Conservation (phyloP, 176 grass and related monocot species). For the Aechmea fasciata region DNA sequence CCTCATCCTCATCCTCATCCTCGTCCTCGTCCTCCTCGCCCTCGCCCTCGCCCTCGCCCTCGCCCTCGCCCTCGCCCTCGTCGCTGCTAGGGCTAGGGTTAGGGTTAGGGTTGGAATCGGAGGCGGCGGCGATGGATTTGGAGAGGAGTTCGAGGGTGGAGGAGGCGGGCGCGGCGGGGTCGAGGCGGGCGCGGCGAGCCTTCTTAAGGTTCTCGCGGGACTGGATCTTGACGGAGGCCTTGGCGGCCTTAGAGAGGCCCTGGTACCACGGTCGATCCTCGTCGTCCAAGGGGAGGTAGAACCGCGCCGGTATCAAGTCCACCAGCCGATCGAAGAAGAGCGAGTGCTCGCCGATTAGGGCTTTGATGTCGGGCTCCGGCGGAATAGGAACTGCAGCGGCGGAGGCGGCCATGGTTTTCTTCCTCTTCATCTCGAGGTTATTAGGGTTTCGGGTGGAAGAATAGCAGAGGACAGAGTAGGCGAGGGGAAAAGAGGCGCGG, state of each 20-base stretch:
- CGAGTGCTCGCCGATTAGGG: conserved; percentile 32
- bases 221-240: conserved; percentile 56
- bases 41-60: conserved; percentile 11
- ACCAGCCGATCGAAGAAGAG: conserved; percentile 77
- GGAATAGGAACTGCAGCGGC: not conserved
- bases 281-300: conserved; percentile 44
- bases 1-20: conserved; percentile 18
- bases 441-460: conserved; percentile 12
- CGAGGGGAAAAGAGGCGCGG: not conserved
- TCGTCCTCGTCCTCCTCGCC: conserved; percentile 15
- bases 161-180: conserved; percentile 36
- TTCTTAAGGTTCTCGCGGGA: conserved; percentile 61
- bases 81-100: conserved; percentile 16
- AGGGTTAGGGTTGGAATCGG: conserved; percentile 54
- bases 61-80: conserved; percentile 15
- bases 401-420: not conserved
- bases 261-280: conserved; percentile 72
- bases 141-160: conserved; percentile 72
- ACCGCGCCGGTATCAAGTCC: conserved; percentile 70
- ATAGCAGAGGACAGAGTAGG: not conserved
- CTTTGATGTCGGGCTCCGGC: conserved; percentile 4
- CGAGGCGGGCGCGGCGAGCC: conserved; percentile 50
- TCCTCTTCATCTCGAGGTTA: not conserved
- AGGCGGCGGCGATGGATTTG: conserved; percentile 32
- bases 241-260: conserved; percentile 64